A percentile compares a stretch with the other conserved stretches of the same genome.
Evolutionary conservation across 2,329 filamentous ascomycete genomes (phyloP).

Genomic region (Cercospora nicotianae): DNA sequence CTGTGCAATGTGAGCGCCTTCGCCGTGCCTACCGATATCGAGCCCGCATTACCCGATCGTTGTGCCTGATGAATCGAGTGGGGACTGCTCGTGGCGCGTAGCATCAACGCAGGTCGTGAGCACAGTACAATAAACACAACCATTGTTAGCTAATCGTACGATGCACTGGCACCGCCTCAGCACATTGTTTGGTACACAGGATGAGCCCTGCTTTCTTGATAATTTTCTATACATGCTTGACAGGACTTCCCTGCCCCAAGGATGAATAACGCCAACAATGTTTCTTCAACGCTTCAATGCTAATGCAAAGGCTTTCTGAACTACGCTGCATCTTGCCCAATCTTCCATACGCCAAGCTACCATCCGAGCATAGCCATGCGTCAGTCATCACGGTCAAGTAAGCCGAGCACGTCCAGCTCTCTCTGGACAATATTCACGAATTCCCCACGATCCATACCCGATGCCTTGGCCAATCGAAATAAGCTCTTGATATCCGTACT

Average conservation of each 20-base stretch:
- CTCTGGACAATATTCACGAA: constrained; percentile 71
- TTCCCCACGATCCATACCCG: constrained; percentile 71
- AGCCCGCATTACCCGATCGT: not conserved
- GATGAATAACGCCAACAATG: not conserved
- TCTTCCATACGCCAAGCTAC: not conserved
- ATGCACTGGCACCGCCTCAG: not conserved
- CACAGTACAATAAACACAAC: not conserved
- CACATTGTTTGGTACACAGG: not conserved
- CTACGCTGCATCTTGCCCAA: not conserved
- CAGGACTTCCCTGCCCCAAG: not conserved
- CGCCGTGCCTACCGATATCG: not conserved
- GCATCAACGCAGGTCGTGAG: not conserved
- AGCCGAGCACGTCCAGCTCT: constrained; percentile 67
- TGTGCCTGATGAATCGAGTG: not conserved
- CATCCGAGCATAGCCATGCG: not conserved
- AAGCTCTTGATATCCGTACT: constrained; percentile 75
- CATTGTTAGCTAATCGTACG: not conserved
- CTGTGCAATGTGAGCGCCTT: not conserved
- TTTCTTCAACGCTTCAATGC: not conserved
- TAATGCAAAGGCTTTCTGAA: not conserved
- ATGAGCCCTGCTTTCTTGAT: not conserved
- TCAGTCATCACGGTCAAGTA: constrained; percentile 63
- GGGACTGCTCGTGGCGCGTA: not conserved
- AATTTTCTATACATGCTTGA: not conserved
- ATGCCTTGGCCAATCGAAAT: constrained; percentile 67